Base-by-base conservation (phyloP, 2,329 filamentous ascomycete genomes). In the Penicillium corylophilum region DNA sequence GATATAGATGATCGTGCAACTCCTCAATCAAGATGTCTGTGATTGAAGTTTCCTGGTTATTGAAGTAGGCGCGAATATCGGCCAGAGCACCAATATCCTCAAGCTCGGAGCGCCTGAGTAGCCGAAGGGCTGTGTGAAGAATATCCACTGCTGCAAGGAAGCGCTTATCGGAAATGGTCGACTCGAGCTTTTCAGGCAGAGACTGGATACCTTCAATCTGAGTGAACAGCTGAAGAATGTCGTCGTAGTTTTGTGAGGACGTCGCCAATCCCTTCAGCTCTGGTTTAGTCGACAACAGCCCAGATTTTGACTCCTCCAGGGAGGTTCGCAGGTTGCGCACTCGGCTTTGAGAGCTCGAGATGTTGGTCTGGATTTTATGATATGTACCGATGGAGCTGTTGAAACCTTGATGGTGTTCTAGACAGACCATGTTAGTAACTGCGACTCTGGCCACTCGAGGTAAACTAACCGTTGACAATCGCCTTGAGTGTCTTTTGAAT, bases 341-440 rank as follows among this genome's bases (percentile, higher is more conserved):
- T 54, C 90, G 85, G 64, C 86, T 86, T 72, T 99, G 94, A 15
- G 91, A 96, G 45, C 84, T 80, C 64, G 93, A 89, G 59, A 99
- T 94, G 73, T 90, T 96, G 46, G 86, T 85, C 71, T 99, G 94
- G 55, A 99, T 99, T 73, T 95, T 96, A 78, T 99, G 95, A 68
- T 97, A 99, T 18, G 93, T 97, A 71, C 93, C 94, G 57, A 99
- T 97, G 45, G 93, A 96, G 72, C 90, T 96, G 75, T 97, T 99
- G 81, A 99, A 99, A 42, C 94, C 95, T 72, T 99, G 94, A 68
- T 99, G 93, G 68, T 99, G 93, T 75, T 99, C 93, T 80, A 52
- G 2, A 24, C 20, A 48, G 8, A 43, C 24, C 7, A 36, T 1
- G 20, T 51, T 26, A 49, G 45, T 41, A 41, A 13, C 31, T 7